Base-by-base conservation (phyloP, 306 rosid species). In the Vigna radiata region DNA sequence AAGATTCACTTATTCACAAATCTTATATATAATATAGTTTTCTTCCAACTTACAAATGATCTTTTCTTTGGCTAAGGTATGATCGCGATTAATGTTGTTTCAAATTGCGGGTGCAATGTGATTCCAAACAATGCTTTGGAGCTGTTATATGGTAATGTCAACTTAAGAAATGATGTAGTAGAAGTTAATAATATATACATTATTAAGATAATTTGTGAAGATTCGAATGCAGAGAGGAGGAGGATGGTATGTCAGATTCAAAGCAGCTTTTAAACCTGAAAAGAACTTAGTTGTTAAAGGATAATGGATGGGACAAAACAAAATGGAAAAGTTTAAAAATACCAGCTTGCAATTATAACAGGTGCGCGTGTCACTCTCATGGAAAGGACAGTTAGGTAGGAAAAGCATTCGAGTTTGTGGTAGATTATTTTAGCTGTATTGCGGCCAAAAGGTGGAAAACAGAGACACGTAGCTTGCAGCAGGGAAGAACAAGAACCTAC, bases 401-500 rank as follows among this genome's bases (percentile, higher is more conserved):
- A 66, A 50, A 71, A 62, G n/a, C 50, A 75, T 33, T 75, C 31
- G 18, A 52, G 46, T 66, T 43, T 11, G 80, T 65, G 75, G 37
- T 18, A 19, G 75, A 70, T 37, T 39, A 39, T 6, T 59, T 29
- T 15, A 43, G 4, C 18, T 27, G 41, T 19, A 65, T 73, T 19
- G 79, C 67, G 70, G 64, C 70, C 70, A 56, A 66, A 73, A 73
- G 43, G 25, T 80, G 54, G 58, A 73, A 66, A 46, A 11, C 14
- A 44, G 14, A 56, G 74, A 10, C 27, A 63, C 63, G 50, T 76
- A 64, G 52, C 53, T 64, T 37, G 16, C 29, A 4, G 62, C 29
- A 2, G 62, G 16, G 62, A 27, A 75, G 43, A 25, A 19, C 62
- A 48, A 31, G 23, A 49, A 72, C 52, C 67, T 62, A 56, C 14